A percentile compares a stretch with the other conserved stretches of the same genome.
These are phyloP conservation scores for Alternaria gansuensis DNA, from an alignment of 2,329 filamentous ascomycete species.

Conservation along the genomic window DNA sequence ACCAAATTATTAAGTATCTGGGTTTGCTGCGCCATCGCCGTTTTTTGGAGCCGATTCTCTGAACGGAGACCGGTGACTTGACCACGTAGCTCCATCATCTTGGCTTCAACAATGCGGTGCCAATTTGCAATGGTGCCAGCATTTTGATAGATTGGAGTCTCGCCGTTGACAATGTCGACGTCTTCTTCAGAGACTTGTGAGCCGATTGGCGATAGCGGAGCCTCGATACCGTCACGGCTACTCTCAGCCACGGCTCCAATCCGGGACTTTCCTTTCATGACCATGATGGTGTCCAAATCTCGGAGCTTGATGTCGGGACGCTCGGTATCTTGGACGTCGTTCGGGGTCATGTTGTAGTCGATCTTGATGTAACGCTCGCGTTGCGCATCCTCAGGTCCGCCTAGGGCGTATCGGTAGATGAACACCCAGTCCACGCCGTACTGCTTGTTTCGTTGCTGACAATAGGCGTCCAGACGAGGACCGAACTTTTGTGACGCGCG, in stretches of 20 bases:
- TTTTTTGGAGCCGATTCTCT: neutral
- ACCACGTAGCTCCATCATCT: constrained; percentile 2
- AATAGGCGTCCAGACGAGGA: constrained; percentile 27
- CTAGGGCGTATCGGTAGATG: constrained; percentile 21
- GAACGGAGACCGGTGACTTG: neutral
- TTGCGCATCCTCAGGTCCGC: neutral
- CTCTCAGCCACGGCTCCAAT: neutral
- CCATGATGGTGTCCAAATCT: constrained; percentile 25
- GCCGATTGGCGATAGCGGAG: constrained; percentile 4
- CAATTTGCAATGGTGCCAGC: neutral
- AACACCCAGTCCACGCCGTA: constrained; percentile 25
- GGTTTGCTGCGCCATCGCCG: neutral
- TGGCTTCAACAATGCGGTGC: neutral
- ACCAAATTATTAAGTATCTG: constrained; percentile 1
- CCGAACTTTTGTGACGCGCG: constrained; percentile 19
- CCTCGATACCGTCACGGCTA: neutral
- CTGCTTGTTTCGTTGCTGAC: constrained; percentile 21
- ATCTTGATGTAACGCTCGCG: constrained; percentile 15
- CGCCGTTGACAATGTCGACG: constrained; percentile 12
- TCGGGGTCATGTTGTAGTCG: constrained; percentile 25
- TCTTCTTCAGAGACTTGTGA: constrained; percentile 4
- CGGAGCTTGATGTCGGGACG: constrained; percentile 9
- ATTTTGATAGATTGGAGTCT: constrained; percentile 15
- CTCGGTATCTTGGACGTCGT: constrained; percentile 17
- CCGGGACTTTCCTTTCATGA: constrained; percentile 15